These are phyloP conservation scores for Wickerhamiella kurtzmanii DNA, from an alignment of 805 yeast genomes.

Conservation along the genomic window DNA sequence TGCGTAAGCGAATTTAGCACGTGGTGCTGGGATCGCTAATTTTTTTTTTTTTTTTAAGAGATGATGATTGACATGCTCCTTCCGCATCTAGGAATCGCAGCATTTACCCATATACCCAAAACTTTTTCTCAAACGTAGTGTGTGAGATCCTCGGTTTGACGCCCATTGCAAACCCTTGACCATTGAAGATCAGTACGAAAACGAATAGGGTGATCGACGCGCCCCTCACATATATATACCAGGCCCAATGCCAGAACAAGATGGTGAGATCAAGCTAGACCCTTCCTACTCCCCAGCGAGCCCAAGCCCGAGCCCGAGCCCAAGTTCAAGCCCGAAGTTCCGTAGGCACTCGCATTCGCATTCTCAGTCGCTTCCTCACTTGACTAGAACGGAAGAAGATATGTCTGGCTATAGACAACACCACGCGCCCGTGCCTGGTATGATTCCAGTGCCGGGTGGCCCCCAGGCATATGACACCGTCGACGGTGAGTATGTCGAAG, in stretches of 20 bases:
- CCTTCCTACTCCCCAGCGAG: neutral
- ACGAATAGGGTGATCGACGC: neutral
- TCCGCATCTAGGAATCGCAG: neutral
- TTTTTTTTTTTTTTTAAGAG: too few relatives aligned
- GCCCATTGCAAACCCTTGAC: neutral
- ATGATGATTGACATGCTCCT: neutral
- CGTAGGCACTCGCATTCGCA: too few relatives aligned
- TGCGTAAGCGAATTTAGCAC: neutral
- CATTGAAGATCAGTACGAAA: neutral
- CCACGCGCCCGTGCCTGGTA: slow-evolving; percentile 26
- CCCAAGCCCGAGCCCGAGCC: neutral
- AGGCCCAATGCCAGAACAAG: neutral
- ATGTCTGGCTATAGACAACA: slow-evolving; percentile 9
- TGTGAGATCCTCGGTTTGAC: neutral
- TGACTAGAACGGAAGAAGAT: too few relatives aligned
- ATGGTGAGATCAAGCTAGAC: neutral
- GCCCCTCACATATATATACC: neutral
- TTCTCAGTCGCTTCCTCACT: too few relatives aligned
- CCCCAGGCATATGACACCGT: slow-evolving; percentile 29
- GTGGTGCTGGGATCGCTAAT: neutral
- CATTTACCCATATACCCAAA: neutral
- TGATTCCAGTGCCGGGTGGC: slow-evolving; percentile 28
- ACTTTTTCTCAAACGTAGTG: neutral
- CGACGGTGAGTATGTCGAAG: slow-evolving; percentile 23
- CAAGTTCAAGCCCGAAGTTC: neutral